Evolutionary conservation across 768 basidiomycete species (phyloP).

Genomic region (Suillus cothurnatus): DNA sequence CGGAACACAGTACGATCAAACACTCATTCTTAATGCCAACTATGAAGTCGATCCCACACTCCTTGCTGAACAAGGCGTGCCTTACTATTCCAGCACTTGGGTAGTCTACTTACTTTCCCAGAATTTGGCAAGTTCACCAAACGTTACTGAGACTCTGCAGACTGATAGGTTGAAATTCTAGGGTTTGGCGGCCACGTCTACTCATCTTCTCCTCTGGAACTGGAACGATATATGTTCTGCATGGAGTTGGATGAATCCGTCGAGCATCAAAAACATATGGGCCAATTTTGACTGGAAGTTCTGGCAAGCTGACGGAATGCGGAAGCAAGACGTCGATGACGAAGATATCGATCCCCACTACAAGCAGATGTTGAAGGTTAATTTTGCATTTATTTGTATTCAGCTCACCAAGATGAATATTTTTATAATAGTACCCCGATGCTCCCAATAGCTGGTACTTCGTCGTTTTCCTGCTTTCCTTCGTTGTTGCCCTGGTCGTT

Average conservation of each 20-base stretch:
- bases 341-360: slow-evolving; percentile 48
- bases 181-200: slow-evolving; percentile 50
- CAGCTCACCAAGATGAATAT: neutral
- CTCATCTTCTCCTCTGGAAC: slow-evolving; percentile 51
- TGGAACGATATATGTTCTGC: slow-evolving; percentile 40
- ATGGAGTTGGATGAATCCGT: slow-evolving; percentile 44
- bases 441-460: slow-evolving; percentile 28
- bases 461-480: slow-evolving; percentile 13
- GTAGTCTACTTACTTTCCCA: slow-evolving; percentile 44
- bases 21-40: slow-evolving; percentile 42
- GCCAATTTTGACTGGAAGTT: slow-evolving; percentile 43
- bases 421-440: slow-evolving; percentile 21
- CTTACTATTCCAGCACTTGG: slow-evolving; percentile 47
- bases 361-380: slow-evolving; percentile 51
- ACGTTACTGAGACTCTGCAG: neutral
- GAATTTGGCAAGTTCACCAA: slow-evolving; percentile 32
- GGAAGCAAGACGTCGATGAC: slow-evolving; percentile 29
- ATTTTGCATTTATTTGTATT: neutral
- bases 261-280: slow-evolving; percentile 34
- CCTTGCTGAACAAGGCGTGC: slow-evolving; percentile 42
- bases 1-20: slow-evolving; percentile 51
- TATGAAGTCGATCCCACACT: slow-evolving; percentile 44
- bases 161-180: neutral
- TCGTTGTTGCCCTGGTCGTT: slow-evolving; percentile 14
- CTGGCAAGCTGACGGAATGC: slow-evolving; percentile 45